Evolutionary conservation across 805 yeast species (phyloP).

Genomic region (Clavispora santaluciae): DNA sequence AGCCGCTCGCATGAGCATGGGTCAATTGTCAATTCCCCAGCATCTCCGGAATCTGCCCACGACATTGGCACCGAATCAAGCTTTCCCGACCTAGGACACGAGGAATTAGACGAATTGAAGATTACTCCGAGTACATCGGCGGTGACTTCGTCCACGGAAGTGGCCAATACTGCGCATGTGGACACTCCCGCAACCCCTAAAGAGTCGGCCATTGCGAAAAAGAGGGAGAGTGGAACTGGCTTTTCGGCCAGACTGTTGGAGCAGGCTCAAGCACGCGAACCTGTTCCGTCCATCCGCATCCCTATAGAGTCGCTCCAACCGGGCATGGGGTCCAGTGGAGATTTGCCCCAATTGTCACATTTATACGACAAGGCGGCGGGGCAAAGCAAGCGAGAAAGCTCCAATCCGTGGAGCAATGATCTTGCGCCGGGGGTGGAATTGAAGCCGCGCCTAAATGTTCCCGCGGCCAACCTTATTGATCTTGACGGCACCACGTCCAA

Average conservation of each 20-base stretch:
- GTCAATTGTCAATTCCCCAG: neutral
- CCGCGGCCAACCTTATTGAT: constrained; percentile 1
- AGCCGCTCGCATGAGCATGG: neutral
- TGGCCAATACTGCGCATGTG: no score
- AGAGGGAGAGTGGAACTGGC: neutral
- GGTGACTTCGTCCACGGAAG: no score
- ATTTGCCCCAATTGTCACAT: neutral
- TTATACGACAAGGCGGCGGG: neutral
- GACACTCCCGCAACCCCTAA: no score
- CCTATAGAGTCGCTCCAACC: neutral
- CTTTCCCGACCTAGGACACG: no score
- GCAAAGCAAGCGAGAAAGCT: neutral
- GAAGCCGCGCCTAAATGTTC: neutral
- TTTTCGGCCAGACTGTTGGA: no score
- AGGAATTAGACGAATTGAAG: no score
- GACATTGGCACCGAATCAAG: no score
- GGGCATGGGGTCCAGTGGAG: neutral
- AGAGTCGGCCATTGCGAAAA: no score
- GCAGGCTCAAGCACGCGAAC: no score
- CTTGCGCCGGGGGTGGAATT: constrained; percentile 3
- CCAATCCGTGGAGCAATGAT: constrained; percentile 15
- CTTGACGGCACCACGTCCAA: constrained; percentile 1
- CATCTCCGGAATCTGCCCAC: neutral
- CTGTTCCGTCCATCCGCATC: neutral
- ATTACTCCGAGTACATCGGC: no score